phyloP scores from a whole-genome alignment of 306 rosid species.

The Begonia masoniana region DNA sequence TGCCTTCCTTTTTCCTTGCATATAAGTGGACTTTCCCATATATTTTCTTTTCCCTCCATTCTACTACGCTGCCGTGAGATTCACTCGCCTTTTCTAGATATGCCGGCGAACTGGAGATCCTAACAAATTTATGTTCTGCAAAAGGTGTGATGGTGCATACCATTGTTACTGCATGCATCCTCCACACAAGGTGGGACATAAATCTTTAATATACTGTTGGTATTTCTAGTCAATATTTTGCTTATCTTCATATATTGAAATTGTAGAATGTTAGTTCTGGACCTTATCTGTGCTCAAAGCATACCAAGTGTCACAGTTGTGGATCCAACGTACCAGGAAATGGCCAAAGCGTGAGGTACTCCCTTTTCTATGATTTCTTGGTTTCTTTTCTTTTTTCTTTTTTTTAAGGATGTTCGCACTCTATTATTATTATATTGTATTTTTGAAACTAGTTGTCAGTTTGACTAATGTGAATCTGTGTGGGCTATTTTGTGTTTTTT shows the following conservation, averaged over 20 bases:
- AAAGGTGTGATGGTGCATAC: conserved; percentile 94
- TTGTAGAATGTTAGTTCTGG: conserved; percentile 89
- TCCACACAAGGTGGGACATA: conserved; percentile 72
- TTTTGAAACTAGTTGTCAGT: too few species aligned
- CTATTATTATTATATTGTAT: too few species aligned
- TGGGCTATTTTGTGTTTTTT: too few species aligned
- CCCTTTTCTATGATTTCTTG: too few species aligned
- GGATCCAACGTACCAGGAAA: conserved; percentile 94
- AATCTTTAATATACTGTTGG: conserved; percentile 10
- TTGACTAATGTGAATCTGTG: too few species aligned
- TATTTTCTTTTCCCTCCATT: too few species aligned
- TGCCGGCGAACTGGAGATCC: conserved; percentile 97
- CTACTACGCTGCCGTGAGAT: too few species aligned
- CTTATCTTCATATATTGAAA: conserved; percentile 20
- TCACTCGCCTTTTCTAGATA: conserved; percentile 24
- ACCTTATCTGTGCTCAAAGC: conserved; percentile 91
- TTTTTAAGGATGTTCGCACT: too few species aligned
- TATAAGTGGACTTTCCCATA: too few species aligned
- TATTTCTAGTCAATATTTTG: conserved; percentile 4
- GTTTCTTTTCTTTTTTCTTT: too few species aligned
- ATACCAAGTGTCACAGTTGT: conserved; percentile 91
- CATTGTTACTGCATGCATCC: conserved; percentile 98
- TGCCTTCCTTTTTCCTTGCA: too few species aligned
- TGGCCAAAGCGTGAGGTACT: conserved; percentile 91
- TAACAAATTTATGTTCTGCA: conserved; percentile 94